Base-by-base conservation (phyloP, 2,329 filamentous ascomycete species). In the Parastagonospora avenae region DNA sequence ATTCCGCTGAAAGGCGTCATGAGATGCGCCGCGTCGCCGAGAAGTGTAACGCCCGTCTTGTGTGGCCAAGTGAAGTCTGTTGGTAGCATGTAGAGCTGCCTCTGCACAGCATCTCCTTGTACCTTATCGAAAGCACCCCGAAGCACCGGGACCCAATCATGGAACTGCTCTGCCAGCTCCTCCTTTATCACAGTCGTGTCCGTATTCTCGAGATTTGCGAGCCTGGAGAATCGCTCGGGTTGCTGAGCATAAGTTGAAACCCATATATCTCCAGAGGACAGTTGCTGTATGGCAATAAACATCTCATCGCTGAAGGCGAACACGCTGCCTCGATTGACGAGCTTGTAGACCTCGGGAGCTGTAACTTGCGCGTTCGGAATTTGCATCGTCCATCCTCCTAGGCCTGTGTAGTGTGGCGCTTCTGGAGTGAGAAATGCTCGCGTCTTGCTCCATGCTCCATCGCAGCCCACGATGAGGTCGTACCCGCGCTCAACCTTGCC, bases 381-480 rank as follows among this genome's bases (percentile, higher is more conserved):
- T 10, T 46, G 52, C 47, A 73, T 59, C 2, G 55, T 50, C 42
- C 73, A 69, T 6, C 73, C 70, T 9, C 56, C 63, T 12, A 77
- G 53, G 3, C 76, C 75, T 8, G 68, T 65, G 40, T 74, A 75
- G 50, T 63, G 67, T 2, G 75, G 75, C 39, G 59, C 62, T 12
- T 60, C 64, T 8, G 62, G 37, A 5, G 61, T 67, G 1, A 77
- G 50, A 2, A 71, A 38, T 24, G 55, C 55, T 8, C 75, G 66
- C 2, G 74, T 70, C 52, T 74, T 76, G 42, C 68, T 72, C 68
- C 72, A 79, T 4, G 75, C 75, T 8, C 77, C 77, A 42, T 79
- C 77, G 8, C 75, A 75, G 8, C 77, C 77, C 19, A 80, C 71
- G 24, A 79, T 62, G 9, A 79, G 61, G 54, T 79, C 72, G 52